Evolutionary conservation across 345 rosid genomes (phyloP).

Genomic region (Acer campestre): DNA sequence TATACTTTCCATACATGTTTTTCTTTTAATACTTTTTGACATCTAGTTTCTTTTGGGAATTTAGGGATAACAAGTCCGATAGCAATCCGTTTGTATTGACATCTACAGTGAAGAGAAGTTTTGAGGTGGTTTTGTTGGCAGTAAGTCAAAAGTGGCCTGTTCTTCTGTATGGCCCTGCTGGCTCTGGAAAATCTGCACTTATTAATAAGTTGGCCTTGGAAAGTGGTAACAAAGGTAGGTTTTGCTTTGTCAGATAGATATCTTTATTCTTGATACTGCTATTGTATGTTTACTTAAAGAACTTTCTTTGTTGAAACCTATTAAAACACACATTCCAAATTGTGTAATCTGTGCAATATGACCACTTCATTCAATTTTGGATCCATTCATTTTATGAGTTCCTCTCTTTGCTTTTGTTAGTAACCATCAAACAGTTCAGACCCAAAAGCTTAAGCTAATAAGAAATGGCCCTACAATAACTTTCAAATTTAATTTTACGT

Average conservation of each 20-base stretch:
- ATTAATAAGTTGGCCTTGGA: conserved; percentile 70
- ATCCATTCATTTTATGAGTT: not conserved
- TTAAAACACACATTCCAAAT: not conserved
- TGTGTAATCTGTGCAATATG: not conserved
- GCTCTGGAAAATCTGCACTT: conserved; percentile 93
- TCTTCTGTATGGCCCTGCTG: conserved; percentile 87
- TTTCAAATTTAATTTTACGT: not conserved
- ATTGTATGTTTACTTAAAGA: not conserved
- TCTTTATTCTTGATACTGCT: not conserved
- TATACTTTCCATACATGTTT: not conserved
- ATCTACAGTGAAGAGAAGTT: conserved; percentile 58
- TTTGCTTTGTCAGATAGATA: not conserved
- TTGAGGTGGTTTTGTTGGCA: conserved; percentile 80
- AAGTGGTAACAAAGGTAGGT: conserved; percentile 71
- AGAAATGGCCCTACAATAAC: too few species aligned
- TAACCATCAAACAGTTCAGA: too few species aligned
- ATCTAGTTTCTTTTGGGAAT: conserved; percentile 22
- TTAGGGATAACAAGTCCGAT: conserved; percentile 57
- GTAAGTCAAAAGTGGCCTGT: conserved; percentile 92
- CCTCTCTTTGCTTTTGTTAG: not conserved
- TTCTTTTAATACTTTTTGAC: conserved; percentile 16
- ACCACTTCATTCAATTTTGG: not conserved
- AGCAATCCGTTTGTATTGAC: conserved; percentile 66
- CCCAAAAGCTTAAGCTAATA: too few species aligned
- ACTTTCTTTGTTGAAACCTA: not conserved